Evolutionary conservation across 2,329 filamentous ascomycete genomes (phyloP).

Genomic region (Neofusicoccum ribis): DNA sequence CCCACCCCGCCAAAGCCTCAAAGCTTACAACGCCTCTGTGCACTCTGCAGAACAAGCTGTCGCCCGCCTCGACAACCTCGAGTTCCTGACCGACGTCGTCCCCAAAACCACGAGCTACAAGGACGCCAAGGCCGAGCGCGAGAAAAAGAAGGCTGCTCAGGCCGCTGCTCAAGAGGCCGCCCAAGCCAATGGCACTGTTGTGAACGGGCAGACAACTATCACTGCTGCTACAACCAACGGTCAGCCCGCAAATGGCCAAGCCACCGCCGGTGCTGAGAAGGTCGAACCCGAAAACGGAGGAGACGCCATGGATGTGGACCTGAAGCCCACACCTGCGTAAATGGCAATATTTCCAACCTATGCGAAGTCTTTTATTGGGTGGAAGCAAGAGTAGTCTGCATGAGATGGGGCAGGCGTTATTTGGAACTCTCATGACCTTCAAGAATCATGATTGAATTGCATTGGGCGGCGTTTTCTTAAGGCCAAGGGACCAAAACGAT

Average conservation of each 20-base stretch:
- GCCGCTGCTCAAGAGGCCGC: not conserved
- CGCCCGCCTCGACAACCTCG: constrained; percentile 84
- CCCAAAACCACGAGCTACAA: constrained; percentile 83
- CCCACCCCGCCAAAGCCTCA: constrained; percentile 4
- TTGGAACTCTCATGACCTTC: not conserved
- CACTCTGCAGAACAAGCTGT: constrained; percentile 70
- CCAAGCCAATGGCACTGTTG: not conserved
- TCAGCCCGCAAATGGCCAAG: not conserved
- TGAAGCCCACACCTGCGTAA: not conserved
- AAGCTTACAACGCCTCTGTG: constrained; percentile 5
- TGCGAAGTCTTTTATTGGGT: no score
- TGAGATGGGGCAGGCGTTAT: not conserved
- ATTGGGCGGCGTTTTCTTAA: not conserved
- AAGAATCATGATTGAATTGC: not conserved
- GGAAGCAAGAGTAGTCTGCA: not conserved
- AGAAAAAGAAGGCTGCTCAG: constrained; percentile 34
- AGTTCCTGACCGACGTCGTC: constrained; percentile 89
- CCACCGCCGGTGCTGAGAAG: constrained; percentile 2
- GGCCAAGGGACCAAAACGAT: not conserved
- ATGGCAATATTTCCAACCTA: no score
- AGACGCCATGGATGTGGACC: constrained; percentile 17
- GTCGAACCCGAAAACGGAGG: not conserved
- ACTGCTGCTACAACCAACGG: not conserved
- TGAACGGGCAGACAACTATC: constrained; percentile 16
- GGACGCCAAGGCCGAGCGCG: constrained; percentile 67